Base-by-base conservation (phyloP, 805 yeast species). In the Clavispora carvajalis region DNA sequence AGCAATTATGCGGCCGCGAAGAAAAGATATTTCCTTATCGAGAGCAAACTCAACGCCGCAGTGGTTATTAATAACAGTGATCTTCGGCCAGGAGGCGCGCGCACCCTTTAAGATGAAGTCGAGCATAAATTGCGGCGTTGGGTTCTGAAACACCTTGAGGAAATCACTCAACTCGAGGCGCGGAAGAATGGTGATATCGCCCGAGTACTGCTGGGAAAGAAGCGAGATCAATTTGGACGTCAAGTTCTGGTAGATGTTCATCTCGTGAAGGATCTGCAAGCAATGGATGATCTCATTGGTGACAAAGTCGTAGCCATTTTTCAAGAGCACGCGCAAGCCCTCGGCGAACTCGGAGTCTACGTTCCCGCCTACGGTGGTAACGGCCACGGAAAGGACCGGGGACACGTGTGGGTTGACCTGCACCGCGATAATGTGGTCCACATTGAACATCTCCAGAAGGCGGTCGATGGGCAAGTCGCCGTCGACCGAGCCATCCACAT, bases 361-460 rank as follows among this genome's bases (percentile, higher is more conserved):
- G 47, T 76, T 82, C 7, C 86, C 86, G 10, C 88, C 89, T 16
- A 79, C 80, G 57, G 79, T 76, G 16, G 81, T 77, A 4, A 81
- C 72, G 0, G 89, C 79, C 39, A 80, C 65, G 49, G 80, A 80
- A 51, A 93, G 69, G 37, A 91, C 74, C 0, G 99, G 99, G 2
- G 85, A 86, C 12, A 93, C 95, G 58, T 93, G 99, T 0, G 97
- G 95, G 56, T 93, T 93, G 1, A 93, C 99, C 59, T 93, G 99
- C 34, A 95, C 91, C 0, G 97, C 99, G 51, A 93, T 89, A 46
- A 93, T 90, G 60, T 93, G 96, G 58, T 93, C 95, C 22, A 93
- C 96, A 55, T 93, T 91, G 60, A 93, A 93, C 96, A 93, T 89
- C 58, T 93, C 99, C 16, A 95, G 83, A 17, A 93, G 69, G 50